Percentiles rank a stretch among this genome's conserved stretches.
Conservation (phyloP, 2,329 filamentous ascomycete species). For the Aplosporella prunicola region DNA sequence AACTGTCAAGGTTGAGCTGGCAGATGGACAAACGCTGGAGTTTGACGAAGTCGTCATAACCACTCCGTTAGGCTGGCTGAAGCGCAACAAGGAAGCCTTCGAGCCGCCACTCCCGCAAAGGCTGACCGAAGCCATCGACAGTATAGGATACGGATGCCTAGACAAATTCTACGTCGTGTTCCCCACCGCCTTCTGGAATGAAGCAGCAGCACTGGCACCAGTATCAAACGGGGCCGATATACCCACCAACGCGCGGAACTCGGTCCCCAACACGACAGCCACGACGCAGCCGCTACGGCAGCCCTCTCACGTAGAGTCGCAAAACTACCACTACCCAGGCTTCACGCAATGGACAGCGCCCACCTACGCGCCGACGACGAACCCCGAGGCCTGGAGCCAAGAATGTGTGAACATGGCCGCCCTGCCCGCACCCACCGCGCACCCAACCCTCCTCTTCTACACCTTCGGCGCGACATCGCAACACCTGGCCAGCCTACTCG, state of each 20-base stretch:
- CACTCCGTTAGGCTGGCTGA: conserved; percentile 58
- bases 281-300: conserved; percentile 29
- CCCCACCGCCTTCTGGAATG: conserved; percentile 61
- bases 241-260: conserved; percentile 12
- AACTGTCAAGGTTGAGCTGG: conserved; percentile 36
- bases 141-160: conserved; percentile 59
- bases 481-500: conserved; percentile 21
- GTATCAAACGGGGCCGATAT: no score
- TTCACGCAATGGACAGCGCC: conserved; percentile 72
- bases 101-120: conserved; percentile 45
- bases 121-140: conserved; percentile 51
- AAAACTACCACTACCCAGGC: conserved; percentile 41
- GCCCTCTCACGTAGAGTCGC: conserved; percentile 20
- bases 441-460: conserved; percentile 83
- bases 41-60: conserved; percentile 65
- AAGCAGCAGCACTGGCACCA: background rate
- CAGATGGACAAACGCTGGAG: conserved; percentile 35
- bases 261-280: conserved; percentile 28
- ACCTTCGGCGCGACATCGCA: conserved; percentile 47
- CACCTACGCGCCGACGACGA: conserved; percentile 52
- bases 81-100: conserved; percentile 48
- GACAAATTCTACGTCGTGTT: conserved; percentile 61
- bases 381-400: conserved; percentile 60
- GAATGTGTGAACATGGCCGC: conserved; percentile 69
- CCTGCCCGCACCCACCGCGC: conserved; percentile 48